Percentiles rank a stretch among this genome's conserved stretches.
These are phyloP conservation scores for Inonotus hispidus DNA, from an alignment of 1,284 basidiomycete species.

Conservation along the genomic window DNA sequence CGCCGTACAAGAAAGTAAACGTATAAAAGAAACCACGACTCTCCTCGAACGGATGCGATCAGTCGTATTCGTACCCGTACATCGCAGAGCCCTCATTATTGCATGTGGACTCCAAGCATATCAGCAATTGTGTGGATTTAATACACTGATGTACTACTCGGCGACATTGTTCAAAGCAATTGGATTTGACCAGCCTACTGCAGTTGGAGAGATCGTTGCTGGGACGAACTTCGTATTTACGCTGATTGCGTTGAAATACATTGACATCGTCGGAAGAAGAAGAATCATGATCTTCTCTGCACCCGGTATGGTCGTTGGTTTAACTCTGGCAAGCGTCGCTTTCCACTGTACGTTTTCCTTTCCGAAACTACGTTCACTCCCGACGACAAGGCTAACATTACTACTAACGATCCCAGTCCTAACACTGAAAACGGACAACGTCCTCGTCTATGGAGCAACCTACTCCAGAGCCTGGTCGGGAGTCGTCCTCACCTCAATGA, in stretches of 20 bases:
- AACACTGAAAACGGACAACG: constrained; percentile 60
- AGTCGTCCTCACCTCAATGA: constrained; percentile 73
- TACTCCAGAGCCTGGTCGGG: constrained; percentile 65
- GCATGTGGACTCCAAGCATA: constrained; percentile 77
- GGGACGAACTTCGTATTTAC: constrained; percentile 82
- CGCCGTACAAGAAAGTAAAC: constrained; percentile 59
- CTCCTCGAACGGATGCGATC: constrained; percentile 50
- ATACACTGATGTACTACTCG: constrained; percentile 68
- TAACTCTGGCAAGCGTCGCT: constrained; percentile 65
- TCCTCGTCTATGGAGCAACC: constrained; percentile 55
- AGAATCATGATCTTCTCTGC: constrained; percentile 73
- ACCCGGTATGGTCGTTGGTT: constrained; percentile 72
- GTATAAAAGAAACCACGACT: constrained; percentile 57
- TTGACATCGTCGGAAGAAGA: constrained; percentile 74
- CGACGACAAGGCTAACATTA: not conserved
- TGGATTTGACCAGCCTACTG: constrained; percentile 77
- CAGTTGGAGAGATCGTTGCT: constrained; percentile 73
- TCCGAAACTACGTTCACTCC: not conserved
- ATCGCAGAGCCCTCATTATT: constrained; percentile 68
- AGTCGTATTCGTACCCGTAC: constrained; percentile 51
- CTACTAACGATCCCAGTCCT: constrained; percentile 41
- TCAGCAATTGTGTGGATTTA: constrained; percentile 76
- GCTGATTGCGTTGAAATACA: constrained; percentile 74
- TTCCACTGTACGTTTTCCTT: constrained; percentile 63
- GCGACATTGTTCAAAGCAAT: constrained; percentile 77